These are phyloP conservation scores for Dianthus caryophyllus DNA, from an alignment of 148 eudicot genomes.

Conservation along the genomic window DNA sequence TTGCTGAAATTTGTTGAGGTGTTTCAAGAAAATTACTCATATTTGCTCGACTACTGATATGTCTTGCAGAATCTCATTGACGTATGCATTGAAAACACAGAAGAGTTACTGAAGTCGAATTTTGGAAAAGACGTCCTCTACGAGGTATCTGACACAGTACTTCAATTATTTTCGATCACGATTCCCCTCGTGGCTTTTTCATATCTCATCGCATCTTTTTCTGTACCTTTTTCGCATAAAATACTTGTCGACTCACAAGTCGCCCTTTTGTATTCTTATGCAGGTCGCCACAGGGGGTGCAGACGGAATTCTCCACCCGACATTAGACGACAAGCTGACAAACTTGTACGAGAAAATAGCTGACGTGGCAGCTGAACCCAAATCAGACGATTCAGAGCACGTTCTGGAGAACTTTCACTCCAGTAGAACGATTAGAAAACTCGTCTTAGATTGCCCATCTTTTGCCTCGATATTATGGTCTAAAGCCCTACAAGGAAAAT, in stretches of 20 bases:
- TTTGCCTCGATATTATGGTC: constrained; percentile 80
- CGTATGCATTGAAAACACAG: constrained; percentile 63
- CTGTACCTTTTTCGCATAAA: background rate
- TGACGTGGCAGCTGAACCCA: constrained; percentile 56
- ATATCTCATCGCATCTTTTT: background rate
- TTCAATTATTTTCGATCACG: background rate
- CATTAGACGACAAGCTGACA: constrained; percentile 48
- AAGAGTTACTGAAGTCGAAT: constrained; percentile 67
- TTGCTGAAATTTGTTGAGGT: background rate
- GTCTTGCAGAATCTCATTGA: constrained; percentile 70
- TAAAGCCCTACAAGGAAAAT: constrained; percentile 63
- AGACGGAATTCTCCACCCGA: constrained; percentile 61
- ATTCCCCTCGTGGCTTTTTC: background rate
- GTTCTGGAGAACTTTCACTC: constrained; percentile 78
- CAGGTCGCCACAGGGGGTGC: constrained; percentile 85
- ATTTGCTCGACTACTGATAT: constrained; percentile 8
- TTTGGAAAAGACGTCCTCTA: constrained; percentile 80
- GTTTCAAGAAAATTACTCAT: background rate
- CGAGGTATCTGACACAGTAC: constrained; percentile 49
- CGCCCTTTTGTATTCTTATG: background rate
- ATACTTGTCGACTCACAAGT: background rate
- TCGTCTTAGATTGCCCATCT: constrained; percentile 67
- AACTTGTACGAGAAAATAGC: constrained; percentile 58
- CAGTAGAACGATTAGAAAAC: constrained; percentile 79
- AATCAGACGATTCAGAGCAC: constrained; percentile 62